A percentile compares a stretch with the other conserved stretches of the same genome.
These are phyloP conservation scores for Fusarium scirpi DNA, from an alignment of 2,329 filamentous ascomycete species.

Conservation along the genomic window DNA sequence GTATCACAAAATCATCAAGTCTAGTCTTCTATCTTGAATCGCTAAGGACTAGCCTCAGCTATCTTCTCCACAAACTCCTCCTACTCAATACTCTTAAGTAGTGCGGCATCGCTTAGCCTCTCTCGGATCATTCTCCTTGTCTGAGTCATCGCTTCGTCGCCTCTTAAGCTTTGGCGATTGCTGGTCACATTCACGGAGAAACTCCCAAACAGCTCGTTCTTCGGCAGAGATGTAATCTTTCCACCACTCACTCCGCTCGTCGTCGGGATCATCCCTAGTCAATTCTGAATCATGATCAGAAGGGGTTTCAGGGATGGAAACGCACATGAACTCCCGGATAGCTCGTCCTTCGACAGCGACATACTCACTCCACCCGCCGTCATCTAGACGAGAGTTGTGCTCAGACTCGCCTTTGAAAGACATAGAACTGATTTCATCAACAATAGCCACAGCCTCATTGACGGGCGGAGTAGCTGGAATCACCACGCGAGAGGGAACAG, in stretches of 20 bases:
- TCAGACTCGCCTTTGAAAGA: no score
- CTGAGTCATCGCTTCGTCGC: not conserved
- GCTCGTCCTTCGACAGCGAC: not conserved
- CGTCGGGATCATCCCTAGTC: not conserved
- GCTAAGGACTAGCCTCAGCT: not conserved
- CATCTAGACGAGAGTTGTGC: no score
- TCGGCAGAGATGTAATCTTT: not conserved
- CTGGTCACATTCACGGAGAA: not conserved
- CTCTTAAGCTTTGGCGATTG: not conserved
- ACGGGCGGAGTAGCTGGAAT: not conserved
- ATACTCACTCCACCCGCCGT: not conserved
- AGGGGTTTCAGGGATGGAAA: not conserved
- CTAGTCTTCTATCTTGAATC: not conserved
- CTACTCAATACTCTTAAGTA: not conserved
- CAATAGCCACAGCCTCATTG: not conserved
- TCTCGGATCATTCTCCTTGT: no score
- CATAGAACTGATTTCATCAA: not conserved
- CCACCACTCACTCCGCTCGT: not conserved
- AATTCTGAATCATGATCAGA: not conserved
- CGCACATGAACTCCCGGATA: accelerated
- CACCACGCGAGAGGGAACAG: not conserved
- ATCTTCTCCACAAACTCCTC: not conserved
- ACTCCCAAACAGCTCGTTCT: not conserved
- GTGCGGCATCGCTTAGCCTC: not conserved
- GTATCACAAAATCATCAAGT: not conserved